phyloP scores from a whole-genome alignment of 805 yeast genomes.

The Metschnikowia vanudenii region DNA sequence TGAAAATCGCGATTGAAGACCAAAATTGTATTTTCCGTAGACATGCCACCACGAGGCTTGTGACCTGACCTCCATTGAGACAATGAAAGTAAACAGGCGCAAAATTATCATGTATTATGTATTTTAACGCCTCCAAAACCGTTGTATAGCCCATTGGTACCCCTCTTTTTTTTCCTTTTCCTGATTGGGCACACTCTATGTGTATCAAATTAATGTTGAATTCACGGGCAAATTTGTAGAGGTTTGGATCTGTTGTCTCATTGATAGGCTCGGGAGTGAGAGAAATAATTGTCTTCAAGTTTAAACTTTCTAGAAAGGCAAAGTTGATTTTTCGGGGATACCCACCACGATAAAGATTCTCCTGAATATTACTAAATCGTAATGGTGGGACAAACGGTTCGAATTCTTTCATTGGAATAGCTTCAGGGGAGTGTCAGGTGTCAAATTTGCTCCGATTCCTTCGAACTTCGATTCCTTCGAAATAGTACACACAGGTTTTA shows the following conservation, averaged over 20 bases:
- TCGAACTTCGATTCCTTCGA: neutral
- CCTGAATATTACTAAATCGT: constrained; percentile 69
- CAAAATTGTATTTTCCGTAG: constrained; percentile 79
- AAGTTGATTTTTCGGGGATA: constrained; percentile 78
- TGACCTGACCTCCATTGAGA: constrained; percentile 83
- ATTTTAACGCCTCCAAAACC: constrained; percentile 58
- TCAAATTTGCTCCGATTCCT: neutral
- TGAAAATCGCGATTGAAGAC: constrained; percentile 84
- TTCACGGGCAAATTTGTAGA: constrained; percentile 51
- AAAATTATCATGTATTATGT: constrained; percentile 54
- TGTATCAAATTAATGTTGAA: constrained; percentile 66
- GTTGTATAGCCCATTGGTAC: constrained; percentile 73
- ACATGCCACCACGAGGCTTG: constrained; percentile 83
- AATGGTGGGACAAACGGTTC: constrained; percentile 65
- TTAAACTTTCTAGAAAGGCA: constrained; percentile 62
- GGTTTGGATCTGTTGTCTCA: constrained; percentile 46
- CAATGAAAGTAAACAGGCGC: constrained; percentile 85
- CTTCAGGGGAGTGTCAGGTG: neutral
- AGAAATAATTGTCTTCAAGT: constrained; percentile 70
- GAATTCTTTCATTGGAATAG: constrained; percentile 4
- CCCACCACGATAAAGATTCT: constrained; percentile 76
- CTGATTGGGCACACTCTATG: constrained; percentile 61
- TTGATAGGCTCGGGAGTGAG: constrained; percentile 75
- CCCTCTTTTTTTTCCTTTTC: constrained; percentile 74
- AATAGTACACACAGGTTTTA: constrained; percentile 1